Evolutionary conservation across 768 basidiomycete species (phyloP), one percentile per base, ranked within the genome.

Genomic region (Cubamyces lactineus): DNA sequence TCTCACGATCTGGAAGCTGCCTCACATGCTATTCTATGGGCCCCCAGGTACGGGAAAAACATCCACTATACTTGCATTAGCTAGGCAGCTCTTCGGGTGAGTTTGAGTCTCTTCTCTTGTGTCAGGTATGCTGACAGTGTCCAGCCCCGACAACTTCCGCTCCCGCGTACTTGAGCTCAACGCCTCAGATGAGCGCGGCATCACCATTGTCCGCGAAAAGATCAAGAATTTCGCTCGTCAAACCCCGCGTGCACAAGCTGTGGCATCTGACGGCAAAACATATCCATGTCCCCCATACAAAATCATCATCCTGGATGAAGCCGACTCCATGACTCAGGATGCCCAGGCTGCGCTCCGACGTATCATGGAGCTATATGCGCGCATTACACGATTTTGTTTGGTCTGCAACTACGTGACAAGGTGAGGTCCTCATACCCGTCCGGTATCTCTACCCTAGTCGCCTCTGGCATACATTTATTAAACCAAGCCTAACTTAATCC

Each of bases 261-360:
- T 71, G 11, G 78, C 88, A n/a, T 88, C 88, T 0, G 89, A 92
- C 65, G 87, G 87, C 23, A 91, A 91, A 70, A 83, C 80, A 45
- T 98, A 98, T 71, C 96, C 96, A 46, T 96, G 92, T 73, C 97
- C 97, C 15, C 97, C 97, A 0, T 99, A 93, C 81, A 99, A 99
- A 74, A 96, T 99, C 66, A 90, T 99, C 71, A 98, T 99, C 64
- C 85, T 99, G 24, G 97, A 99, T 69, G 97, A 99, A 76, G 97
- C 97, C 21, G 97, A 99, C 74, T 96, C 94, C 5, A 99, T 99
- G 97, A 99, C 97, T 5, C 96, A 98, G 77, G 97, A 99, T 72
- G 97, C 97, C 5, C 97, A 99, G 74, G 95, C 91, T 38, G 97
- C 97, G 0, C 79, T 99, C 42, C 83, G 97, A 43, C 86, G 97